A percentile compares a stretch with the other conserved stretches of the same genome.
Evolutionary conservation across 805 yeast species (phyloP).

Genomic region (Hemisphaericaspora nanyangensis): DNA sequence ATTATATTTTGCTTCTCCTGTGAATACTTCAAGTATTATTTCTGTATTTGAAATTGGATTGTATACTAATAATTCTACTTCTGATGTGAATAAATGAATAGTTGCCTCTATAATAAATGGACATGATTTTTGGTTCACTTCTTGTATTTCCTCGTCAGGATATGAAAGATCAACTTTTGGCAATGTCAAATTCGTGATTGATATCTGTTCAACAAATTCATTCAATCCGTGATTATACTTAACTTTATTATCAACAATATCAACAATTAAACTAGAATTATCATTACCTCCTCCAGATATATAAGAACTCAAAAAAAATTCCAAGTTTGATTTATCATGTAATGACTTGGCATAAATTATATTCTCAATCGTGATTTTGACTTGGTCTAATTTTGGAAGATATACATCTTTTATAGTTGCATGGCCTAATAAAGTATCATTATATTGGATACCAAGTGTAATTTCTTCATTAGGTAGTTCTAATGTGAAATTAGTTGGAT

Average conservation of each 20-base stretch:
- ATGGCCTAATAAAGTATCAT: conserved; percentile 31
- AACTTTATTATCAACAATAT: conserved; percentile 22
- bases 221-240: conserved; percentile 10
- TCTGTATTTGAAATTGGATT: conserved; percentile 53
- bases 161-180: conserved; percentile 20
- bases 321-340: conserved; percentile 8
- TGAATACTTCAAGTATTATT: conserved; percentile 36
- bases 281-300: conserved; percentile 14
- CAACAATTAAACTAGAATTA: conserved; percentile 16
- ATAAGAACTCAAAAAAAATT: conserved; percentile 18
- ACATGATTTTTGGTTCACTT: conserved; percentile 4
- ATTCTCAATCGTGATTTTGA: conserved; percentile 3
- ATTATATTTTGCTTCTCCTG: conserved; percentile 47
- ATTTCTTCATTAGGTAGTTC: conserved; percentile 21
- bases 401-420: conserved; percentile 19
- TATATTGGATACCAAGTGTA: conserved; percentile 23
- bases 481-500: conserved; percentile 27
- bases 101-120: conserved; percentile 49
- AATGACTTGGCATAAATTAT: conserved; percentile 4
- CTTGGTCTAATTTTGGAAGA: conserved; percentile 16
- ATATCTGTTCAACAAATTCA: conserved; percentile 14
- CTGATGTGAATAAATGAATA: conserved; percentile 53
- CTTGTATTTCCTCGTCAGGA: conserved; percentile 18
- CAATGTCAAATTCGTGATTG: conserved; percentile 19
- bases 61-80: conserved; percentile 49